These are phyloP conservation scores for Sporothrix luriei DNA, from an alignment of 2,329 filamentous ascomycete genomes.

Conservation along the genomic window DNA sequence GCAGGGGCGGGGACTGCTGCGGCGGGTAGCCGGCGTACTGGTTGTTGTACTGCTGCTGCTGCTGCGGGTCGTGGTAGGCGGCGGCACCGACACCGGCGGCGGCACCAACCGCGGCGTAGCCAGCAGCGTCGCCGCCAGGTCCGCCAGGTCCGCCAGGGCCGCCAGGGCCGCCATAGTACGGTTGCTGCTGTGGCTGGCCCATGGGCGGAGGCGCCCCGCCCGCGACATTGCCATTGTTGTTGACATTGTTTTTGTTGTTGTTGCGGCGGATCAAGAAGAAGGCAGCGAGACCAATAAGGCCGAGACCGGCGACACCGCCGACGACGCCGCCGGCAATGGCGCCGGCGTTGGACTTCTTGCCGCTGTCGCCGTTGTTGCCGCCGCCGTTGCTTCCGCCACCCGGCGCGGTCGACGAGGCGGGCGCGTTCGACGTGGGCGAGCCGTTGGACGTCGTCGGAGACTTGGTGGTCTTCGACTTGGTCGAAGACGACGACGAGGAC, in stretches of 20 bases:
- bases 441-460: neutral
- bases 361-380: neutral
- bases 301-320: constrained; percentile 42
- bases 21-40: constrained; percentile 15
- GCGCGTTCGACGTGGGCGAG: constrained; percentile 4
- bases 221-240: neutral
- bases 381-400: neutral
- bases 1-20: constrained; percentile 7
- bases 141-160: neutral
- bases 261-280: constrained; percentile 40
- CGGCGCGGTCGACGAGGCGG: neutral
- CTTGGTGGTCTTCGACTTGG: constrained; percentile 5
- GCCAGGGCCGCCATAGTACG: constrained; percentile 31
- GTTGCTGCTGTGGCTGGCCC: constrained; percentile 29
- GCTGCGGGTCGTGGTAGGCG: constrained; percentile 24
- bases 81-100: constrained; percentile 19
- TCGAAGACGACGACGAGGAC: constrained; percentile 9
- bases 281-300: constrained; percentile 40
- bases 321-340: constrained; percentile 41
- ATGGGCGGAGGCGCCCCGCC: constrained; percentile 24
- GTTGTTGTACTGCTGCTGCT: constrained; percentile 15
- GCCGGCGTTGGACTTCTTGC: constrained; percentile 35
- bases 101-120: neutral
- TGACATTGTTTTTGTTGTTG: constrained; percentile 37
- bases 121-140: constrained; percentile 1